Percentiles rank a stretch among this genome's conserved stretches.
These are phyloP conservation scores for Mixia osmundae DNA, from an alignment of 1,284 basidiomycete species.

Conservation along the genomic window DNA sequence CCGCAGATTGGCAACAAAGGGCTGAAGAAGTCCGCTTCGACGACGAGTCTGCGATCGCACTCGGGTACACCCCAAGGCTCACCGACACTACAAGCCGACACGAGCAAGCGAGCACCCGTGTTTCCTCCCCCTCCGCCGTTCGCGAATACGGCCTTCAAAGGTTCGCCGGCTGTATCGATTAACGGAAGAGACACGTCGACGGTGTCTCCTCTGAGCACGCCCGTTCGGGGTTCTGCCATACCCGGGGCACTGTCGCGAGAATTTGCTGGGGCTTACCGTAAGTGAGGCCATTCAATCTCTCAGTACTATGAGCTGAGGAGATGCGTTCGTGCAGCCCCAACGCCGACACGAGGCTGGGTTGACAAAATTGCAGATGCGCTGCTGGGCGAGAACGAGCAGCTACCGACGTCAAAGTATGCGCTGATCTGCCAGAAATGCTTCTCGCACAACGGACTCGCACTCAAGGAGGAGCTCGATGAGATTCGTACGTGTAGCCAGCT, in stretches of 20 bases:
- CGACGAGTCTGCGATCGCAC: neutral
- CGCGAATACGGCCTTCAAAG: neutral
- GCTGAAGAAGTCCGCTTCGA: neutral
- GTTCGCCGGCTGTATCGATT: no score
- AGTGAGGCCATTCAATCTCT: no score
- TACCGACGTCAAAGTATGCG: constrained; percentile 43
- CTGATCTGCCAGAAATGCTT: constrained; percentile 86
- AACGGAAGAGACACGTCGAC: constrained; percentile 1
- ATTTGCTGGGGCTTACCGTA: no score
- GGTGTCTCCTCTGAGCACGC: neutral
- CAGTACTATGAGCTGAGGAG: constrained; percentile 21
- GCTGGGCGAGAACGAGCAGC: constrained; percentile 22
- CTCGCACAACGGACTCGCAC: constrained; percentile 77
- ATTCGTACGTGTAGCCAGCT: constrained; percentile 39
- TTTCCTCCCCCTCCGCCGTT: neutral
- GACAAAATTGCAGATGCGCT: constrained; percentile 25
- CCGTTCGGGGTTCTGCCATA: neutral
- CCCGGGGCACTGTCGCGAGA: no score
- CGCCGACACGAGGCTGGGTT: constrained; percentile 15
- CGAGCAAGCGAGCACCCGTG: constrained; percentile 3
- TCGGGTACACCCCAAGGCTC: constrained; percentile 3
- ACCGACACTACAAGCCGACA: neutral
- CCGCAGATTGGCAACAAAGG: constrained; percentile 1
- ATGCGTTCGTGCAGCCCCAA: constrained; percentile 12
- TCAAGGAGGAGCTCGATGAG: constrained; percentile 67